These are phyloP conservation scores for Populus deltoides DNA, from an alignment of 345 rosid species.

Conservation along the genomic window DNA sequence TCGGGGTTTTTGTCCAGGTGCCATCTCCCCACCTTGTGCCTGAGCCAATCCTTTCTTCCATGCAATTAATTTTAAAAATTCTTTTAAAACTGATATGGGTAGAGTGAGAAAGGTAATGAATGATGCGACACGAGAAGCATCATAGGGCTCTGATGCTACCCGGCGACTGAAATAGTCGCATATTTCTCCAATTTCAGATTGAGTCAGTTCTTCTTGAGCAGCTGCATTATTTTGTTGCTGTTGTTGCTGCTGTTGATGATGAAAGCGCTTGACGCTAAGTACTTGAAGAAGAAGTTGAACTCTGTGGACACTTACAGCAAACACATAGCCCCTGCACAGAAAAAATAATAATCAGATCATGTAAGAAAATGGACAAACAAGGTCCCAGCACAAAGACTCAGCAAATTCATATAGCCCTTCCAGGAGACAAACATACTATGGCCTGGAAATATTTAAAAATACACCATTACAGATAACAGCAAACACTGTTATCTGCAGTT, in stretches of 20 bases:
- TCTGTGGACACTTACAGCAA: constrained; percentile 95
- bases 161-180: constrained; percentile 98
- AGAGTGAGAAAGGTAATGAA: constrained; percentile 97
- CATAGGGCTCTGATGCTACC: constrained; percentile 97
- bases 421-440: background rate
- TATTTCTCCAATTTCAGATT: constrained; percentile 81
- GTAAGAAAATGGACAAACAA: background rate
- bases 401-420: background rate
- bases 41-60: constrained; percentile 93
- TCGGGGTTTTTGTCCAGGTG: constrained; percentile 87
- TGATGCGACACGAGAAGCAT: constrained; percentile 97
- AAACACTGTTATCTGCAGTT: background rate
- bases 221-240: constrained; percentile 62
- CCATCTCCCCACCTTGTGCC: constrained; percentile 72
- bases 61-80: constrained; percentile 89
- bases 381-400: background rate
- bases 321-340: constrained; percentile 82
- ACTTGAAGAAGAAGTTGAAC: constrained; percentile 99
- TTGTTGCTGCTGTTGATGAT: constrained; percentile 84
- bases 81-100: constrained; percentile 87
- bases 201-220: constrained; percentile 87
- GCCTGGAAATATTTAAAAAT: background rate
- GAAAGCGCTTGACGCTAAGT: constrained; percentile 90
- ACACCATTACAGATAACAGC: background rate
- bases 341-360: constrained; percentile 18